Base-by-base conservation (phyloP, 176 grass and related monocot species). In the Phyllostachys edulis region DNA sequence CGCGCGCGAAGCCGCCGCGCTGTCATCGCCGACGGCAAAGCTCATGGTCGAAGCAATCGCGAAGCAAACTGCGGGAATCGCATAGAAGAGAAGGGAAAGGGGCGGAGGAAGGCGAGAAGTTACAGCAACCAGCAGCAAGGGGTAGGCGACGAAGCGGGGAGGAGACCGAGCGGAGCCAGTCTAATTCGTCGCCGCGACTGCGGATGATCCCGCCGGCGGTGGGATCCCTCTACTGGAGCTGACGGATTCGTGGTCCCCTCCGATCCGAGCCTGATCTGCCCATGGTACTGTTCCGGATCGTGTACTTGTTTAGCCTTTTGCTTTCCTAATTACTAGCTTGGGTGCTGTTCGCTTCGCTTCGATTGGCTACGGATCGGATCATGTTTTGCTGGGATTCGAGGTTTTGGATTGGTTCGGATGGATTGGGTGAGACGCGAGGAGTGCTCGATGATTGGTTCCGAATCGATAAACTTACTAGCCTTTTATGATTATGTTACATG, bases 211-310 rank as follows among this genome's bases (percentile, higher is more conserved):
- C 67, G 51, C 73, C 57, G 50, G 49, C 74, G 74, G 79, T 39
- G 68, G 78, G 67, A 50, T 80, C 83, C 74, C 27, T 81, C 69
- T 41, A 14, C 81, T 55, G 70, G 71, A 75, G 82, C 77, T 67
- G 63, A 86, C 78, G 70, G 83, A 49, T 89, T 85, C 72, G 37
- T 63, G 45, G 15, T 10, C 71, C 64, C 55, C 78, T 77, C 37
- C 57, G 52, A 72, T 88, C 77, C 72, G 79, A 81, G 67, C 69
- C 70, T 81, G 81, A 92, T 92, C 90, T 67, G 69, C 54, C 83
- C 75, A 89, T 87, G 86, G 68, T 89, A 86, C 75, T 89, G 75
- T 86, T 90, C 63, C 72, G 82, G 88, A 90, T 90, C 88, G 45
- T 86, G 63, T 82, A 67, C 85, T 84, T 79, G 74, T 73, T 67